A percentile compares a stretch with the other conserved stretches of the same genome.
These are phyloP conservation scores for Anthoceros angustus DNA, from an alignment of 225 moss, liverwort and hornwort genomes.

Conservation along the genomic window DNA sequence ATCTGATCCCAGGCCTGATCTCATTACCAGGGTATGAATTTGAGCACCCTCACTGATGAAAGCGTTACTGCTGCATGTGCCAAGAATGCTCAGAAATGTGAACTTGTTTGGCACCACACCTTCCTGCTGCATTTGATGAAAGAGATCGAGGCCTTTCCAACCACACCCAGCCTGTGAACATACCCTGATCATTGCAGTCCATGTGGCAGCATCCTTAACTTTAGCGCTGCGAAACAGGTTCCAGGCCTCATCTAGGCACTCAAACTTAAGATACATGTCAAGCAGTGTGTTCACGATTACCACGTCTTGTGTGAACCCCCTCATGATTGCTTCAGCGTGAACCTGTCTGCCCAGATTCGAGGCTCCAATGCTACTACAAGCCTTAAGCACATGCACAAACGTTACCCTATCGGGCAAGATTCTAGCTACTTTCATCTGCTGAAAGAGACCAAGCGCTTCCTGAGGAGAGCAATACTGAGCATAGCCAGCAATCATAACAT, in stretches of 20 bases:
- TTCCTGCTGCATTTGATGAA: background rate
- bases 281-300: slow-evolving; percentile 1
- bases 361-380: slow-evolving; percentile 5
- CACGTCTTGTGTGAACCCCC: slow-evolving; percentile 6
- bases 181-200: background rate
- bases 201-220: background rate
- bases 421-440: slow-evolving; percentile 6
- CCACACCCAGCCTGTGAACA: background rate
- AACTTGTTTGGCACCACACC: background rate
- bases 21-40: background rate
- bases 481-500: slow-evolving; percentile 5
- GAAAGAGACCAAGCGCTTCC: slow-evolving; percentile 6
- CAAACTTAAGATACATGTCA: slow-evolving; percentile 11
- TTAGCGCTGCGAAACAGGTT: slow-evolving; percentile 5
- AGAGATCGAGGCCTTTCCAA: background rate
- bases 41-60: background rate
- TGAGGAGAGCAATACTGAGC: slow-evolving; percentile 6
- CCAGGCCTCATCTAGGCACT: slow-evolving; percentile 9
- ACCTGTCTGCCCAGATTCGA: slow-evolving; percentile 8
- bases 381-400: slow-evolving; percentile 5
- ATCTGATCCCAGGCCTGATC: slow-evolving; percentile 6
- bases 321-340: slow-evolving; percentile 5
- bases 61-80: background rate
- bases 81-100: background rate
- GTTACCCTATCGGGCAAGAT: background rate